Evolutionary conservation across 805 yeast genomes (phyloP).

Genomic region (Candida piceae): DNA sequence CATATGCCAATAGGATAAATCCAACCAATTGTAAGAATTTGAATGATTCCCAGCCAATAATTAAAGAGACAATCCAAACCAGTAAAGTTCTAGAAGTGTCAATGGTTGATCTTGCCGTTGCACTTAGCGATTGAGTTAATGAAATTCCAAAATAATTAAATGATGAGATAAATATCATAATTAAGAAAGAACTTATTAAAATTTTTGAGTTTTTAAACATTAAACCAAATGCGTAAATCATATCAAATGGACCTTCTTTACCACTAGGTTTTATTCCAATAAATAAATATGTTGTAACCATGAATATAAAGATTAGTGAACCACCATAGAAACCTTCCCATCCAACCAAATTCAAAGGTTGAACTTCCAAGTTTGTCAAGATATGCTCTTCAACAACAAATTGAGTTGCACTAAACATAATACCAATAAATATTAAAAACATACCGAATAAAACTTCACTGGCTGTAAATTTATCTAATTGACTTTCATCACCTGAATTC

Average conservation of each 20-base stretch:
- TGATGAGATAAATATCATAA: constrained; percentile 66
- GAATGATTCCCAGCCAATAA: constrained; percentile 73
- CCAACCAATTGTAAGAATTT: constrained; percentile 59
- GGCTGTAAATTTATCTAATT: constrained; percentile 4
- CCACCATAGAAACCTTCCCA: constrained; percentile 71
- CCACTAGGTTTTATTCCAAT: constrained; percentile 38
- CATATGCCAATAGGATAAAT: constrained; percentile 57
- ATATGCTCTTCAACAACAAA: constrained; percentile 76
- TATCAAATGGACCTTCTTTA: constrained; percentile 49
- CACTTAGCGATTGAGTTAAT: constrained; percentile 58
- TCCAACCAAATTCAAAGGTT: constrained; percentile 64
- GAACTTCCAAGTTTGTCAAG: constrained; percentile 44
- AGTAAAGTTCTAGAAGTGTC: constrained; percentile 72
- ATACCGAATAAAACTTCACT: constrained; percentile 49
- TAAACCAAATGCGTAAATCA: constrained; percentile 44
- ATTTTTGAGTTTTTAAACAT: constrained; percentile 40
- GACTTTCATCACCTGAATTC: constrained; percentile 12
- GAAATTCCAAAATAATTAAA: constrained; percentile 74
- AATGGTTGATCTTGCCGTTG: constrained; percentile 74
- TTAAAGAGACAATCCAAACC: constrained; percentile 69
- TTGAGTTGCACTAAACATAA: constrained; percentile 66
- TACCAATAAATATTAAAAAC: constrained; percentile 52
- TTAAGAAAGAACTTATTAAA: constrained; percentile 50
- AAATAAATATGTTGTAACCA: constrained; percentile 40
- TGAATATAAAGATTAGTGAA: constrained; percentile 36